Base-by-base conservation (phyloP, 2,329 filamentous ascomycete species). In the Clarireedia paspali region DNA sequence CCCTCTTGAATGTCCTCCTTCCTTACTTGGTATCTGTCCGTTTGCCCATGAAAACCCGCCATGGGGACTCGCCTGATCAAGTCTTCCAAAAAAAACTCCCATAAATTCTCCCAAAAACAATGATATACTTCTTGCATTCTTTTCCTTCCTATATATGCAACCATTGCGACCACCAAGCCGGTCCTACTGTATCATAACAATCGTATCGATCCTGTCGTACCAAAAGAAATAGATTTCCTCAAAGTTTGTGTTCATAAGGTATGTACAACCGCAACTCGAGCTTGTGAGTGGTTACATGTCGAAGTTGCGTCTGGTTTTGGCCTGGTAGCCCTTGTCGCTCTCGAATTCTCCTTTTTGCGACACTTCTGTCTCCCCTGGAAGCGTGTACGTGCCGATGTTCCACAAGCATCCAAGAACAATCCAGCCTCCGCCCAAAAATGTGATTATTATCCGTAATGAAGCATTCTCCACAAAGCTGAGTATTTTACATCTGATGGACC, bases 251-350 rank as follows among this genome's bases (percentile, higher is more conserved):
- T 36, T 45, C 42, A 36, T 40, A 14, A 20, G 17, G 38, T 55
- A 55, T 55, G 49, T 50, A 55, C 53, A 55, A 44, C 39, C 27
- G 36, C 46, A 34, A 42, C 20, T 45, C 38, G 15, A 42, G n/a
- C 17, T 44, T 38, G 26, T 55, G 26, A 15, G 12, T 49, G 17
- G 4, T 20, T 24, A 20, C 20, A 26, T 17, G 36, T 50, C 24
- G 53, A 55, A 47, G 38, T 50, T 44, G 12, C 46, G 42, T 55
- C 48, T 50, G 44, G 20, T 50, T 24, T 55, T 38, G 27, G 27
- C 20, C 39, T 44, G 20, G 38, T 20, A 14, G 26, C 27, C 45
- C 36, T 40, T 50, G 24, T 50, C 46, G 44, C 34, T 17, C 34
- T 48, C 53, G 30, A 6, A 30, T 34, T 27, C 26, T 49, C 14